Conservation (phyloP, 1,139 yeast species). For the Kodamaea sp. region DNA sequence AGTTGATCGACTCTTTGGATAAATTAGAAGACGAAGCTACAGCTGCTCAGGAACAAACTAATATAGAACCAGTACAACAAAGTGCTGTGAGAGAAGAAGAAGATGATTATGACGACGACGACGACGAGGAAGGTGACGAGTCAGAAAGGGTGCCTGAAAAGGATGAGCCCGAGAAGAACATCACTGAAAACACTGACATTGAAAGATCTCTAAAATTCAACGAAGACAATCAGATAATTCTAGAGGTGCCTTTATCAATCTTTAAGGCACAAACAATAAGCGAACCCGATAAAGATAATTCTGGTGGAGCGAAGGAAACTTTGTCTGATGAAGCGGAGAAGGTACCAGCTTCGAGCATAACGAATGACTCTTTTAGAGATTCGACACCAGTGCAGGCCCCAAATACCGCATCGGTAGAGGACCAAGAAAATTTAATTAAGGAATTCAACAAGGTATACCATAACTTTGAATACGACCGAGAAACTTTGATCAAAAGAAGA, state of each 20-base stretch:
- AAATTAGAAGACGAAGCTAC: constrained; percentile 19
- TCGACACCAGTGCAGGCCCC: constrained; percentile 4
- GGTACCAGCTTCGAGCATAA: constrained; percentile 2
- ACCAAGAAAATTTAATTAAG: constrained; percentile 39
- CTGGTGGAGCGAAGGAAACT: constrained; percentile 11
- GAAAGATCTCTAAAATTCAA: constrained; percentile 15
- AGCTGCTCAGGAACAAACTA: constrained; percentile 17
- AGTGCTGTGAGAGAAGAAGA: constrained; percentile 33
- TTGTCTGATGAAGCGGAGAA: constrained; percentile 7
- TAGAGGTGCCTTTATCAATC: constrained; percentile 32
- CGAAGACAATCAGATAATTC: constrained; percentile 30
- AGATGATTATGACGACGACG: constrained; percentile 44
- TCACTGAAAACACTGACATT: background rate
- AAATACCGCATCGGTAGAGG: constrained; percentile 24
- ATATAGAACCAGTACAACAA: constrained; percentile 21
- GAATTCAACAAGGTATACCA: constrained; percentile 69
- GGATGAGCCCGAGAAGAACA: background rate
- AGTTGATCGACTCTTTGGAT: constrained; percentile 38
- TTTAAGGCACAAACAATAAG: constrained; percentile 15
- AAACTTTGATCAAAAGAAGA: constrained; percentile 72
- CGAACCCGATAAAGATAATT: constrained; percentile 7
- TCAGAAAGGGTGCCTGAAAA: constrained; percentile 19
- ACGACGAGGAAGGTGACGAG: constrained; percentile 38
- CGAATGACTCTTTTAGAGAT: constrained; percentile 7
- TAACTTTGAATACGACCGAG: constrained; percentile 80